Base-by-base conservation (phyloP, 305 asterid genomes). In the Ajuga reptans region DNA sequence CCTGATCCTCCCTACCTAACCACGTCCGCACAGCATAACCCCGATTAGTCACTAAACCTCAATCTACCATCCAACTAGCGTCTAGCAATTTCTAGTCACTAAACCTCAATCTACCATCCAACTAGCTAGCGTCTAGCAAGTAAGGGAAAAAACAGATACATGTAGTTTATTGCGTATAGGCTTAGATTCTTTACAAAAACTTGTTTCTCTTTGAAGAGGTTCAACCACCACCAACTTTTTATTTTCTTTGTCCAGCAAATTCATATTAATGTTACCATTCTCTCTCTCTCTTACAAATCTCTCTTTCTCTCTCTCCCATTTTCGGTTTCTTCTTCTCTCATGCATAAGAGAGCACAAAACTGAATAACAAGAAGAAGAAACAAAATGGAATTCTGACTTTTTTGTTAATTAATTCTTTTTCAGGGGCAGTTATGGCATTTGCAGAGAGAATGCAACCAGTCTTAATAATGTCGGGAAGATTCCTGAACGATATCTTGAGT, bases 191-290 rank as follows among this genome's bases (percentile, higher is more conserved):
- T 68, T 75, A 65, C 56, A 71, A 68, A 79, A 75, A 62, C 68
- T 77, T 77, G 75, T 24, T 53, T 50, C 71, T 72, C 62, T 78
- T 58, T 15, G 58, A 54, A 66, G 83, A 73, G 84, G 84, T 79
- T 79, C 86, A 84, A 84, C 86, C 78, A 87, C 97, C 97, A 89
- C 86, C 97, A 81, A 91, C 87, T 79, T 75, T 81, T 68, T 53
- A 72, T 72, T 54, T 39, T 61, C 73, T 60, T 77, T 76, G 77
- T 72, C 82, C 78, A 69, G 85, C 88, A 80, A 78, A 57, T 75
- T 58, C 66, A 75, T 80, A 80, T 86, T 83, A 85, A 84, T 87
- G 91, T 47, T 12, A 49, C 73, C 72, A 67, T 75, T 10, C 57
- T 27, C 55, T 31, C 69, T 37, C 24, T 65, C 53, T 70, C n/a